Base-by-base conservation (phyloP, 768 basidiomycete genomes). In the Xerocomus brunneocitrinus region DNA sequence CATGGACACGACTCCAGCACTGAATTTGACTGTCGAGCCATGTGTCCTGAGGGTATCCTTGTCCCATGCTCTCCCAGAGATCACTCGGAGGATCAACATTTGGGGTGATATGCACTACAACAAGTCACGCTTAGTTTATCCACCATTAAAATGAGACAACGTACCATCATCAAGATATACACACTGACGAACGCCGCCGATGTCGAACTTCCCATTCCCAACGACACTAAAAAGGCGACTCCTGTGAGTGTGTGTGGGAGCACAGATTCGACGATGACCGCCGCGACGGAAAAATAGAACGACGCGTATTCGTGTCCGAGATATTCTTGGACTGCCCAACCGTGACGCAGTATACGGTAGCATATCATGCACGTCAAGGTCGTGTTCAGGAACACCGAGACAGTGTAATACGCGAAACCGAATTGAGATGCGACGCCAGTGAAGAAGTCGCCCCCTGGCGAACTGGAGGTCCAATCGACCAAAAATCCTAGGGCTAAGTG, bases 101-200 rank as follows among this genome's bases (percentile, higher is more conserved):
- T 64, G 66, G 1, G 66, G 65, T 19, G 66, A 64, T 51, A 68
- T 64, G 39, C 59, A 66, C 66, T 68, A 36, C 6, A 5, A n/a
- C 3, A 8, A 8, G n/a, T 22, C 31, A 2, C 8, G 19, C 1
- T 44, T 28, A 45, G 30, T 8, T 24, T 7, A 34, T 19, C 22
- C 25, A 3, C 14, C 19, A 16, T 24, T 14, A 25, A 5, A 14
- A 30, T 10, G 14, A 36, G 10, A 41, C 12, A 3, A 54, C 52
- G 14, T 9, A 67, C 66, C 60, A 63, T 68, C 53, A 62, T 51
- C 44, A 59, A 5, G 13, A 59, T 3, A 30, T 64, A 58, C 7
- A 67, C 47, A 3, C 19, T 34, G 3, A 44, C 0, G 34, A 67
- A 62, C 8, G 19, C 47, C n/a, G 25, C 24, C 24, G 62, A 59